Conservation (phyloP, 306 rosid species). For the Cicer arietinum region DNA sequence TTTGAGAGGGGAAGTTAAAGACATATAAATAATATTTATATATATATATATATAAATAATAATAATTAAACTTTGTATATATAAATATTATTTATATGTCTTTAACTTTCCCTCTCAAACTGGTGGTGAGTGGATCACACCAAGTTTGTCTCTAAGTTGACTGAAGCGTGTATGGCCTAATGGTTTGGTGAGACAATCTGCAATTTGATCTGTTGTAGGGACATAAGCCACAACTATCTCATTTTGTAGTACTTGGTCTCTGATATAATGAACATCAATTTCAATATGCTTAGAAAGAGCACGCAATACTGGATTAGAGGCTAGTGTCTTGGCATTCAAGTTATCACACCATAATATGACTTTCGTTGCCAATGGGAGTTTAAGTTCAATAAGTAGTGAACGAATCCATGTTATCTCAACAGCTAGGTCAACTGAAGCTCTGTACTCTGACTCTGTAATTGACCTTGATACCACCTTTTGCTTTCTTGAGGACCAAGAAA, state of each 20-base stretch:
- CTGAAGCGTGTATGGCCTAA: too few relatives aligned
- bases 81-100: too few relatives aligned
- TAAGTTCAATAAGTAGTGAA: constrained; percentile 1
- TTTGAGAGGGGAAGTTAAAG: too few relatives aligned
- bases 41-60: too few relatives aligned
- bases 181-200: too few relatives aligned
- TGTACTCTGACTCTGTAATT: neutral
- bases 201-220: too few relatives aligned
- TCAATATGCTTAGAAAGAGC: neutral
- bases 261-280: constrained; percentile 2
- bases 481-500: constrained; percentile 1
- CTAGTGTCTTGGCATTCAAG: neutral
- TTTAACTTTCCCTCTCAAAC: too few relatives aligned
- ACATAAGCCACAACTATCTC: too few relatives aligned
- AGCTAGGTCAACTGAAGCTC: neutral
- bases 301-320: neutral
- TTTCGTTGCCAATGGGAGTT: neutral
- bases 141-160: too few relatives aligned
- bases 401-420: neutral
- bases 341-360: neutral
- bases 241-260: neutral
- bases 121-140: too few relatives aligned
- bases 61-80: too few relatives aligned
- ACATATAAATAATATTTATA: too few relatives aligned
- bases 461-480: neutral